A percentile compares a stretch with the other conserved stretches of the same genome.
phyloP scores from a whole-genome alignment of 768 basidiomycete genomes.

The Pseudohyphozyma bogoriensis region DNA sequence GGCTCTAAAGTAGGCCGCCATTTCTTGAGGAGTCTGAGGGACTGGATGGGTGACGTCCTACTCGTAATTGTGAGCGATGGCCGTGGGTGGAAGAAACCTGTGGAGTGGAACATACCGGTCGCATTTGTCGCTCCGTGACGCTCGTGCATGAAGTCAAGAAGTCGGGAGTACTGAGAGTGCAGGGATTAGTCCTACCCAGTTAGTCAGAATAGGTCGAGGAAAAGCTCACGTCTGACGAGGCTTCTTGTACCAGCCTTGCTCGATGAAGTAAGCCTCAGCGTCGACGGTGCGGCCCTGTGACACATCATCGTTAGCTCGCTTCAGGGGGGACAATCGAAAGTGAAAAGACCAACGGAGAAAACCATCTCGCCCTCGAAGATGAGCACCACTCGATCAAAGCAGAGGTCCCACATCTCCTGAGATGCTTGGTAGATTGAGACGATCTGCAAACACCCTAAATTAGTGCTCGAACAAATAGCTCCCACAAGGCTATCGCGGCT shows the following conservation, averaged over 20 bases:
- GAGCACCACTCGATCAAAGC: slow-evolving; percentile 68
- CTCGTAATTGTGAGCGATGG: neutral
- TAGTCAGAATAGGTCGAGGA: neutral
- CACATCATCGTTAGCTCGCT: neutral
- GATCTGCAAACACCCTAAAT: neutral
- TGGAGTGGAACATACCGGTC: slow-evolving; percentile 34
- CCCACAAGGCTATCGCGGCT: neutral
- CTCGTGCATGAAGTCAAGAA: slow-evolving; percentile 43
- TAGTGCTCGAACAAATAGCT: no score
- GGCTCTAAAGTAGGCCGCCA: slow-evolving; percentile 40
- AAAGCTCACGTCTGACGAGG: slow-evolving; percentile 31
- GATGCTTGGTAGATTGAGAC: slow-evolving; percentile 46
- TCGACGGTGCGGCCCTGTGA: slow-evolving; percentile 48
- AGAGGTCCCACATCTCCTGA: slow-evolving; percentile 44
- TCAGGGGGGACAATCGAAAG: neutral
- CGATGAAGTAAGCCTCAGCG: slow-evolving; percentile 62
- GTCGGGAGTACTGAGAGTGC: slow-evolving; percentile 35
- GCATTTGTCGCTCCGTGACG: slow-evolving; percentile 60
- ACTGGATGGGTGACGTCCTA: slow-evolving; percentile 26
- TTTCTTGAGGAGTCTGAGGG: slow-evolving; percentile 43
- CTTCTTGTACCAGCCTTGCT: slow-evolving; percentile 44
- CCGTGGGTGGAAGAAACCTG: slow-evolving; percentile 14
- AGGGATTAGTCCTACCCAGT: neutral
- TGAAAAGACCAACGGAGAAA: slow-evolving; percentile 45
- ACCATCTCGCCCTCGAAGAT: slow-evolving; percentile 64